Percentiles rank a stretch among this genome's conserved stretches.
phyloP scores from a whole-genome alignment of 2,329 filamentous ascomycete genomes.

The Emergomyces pasteurianus region DNA sequence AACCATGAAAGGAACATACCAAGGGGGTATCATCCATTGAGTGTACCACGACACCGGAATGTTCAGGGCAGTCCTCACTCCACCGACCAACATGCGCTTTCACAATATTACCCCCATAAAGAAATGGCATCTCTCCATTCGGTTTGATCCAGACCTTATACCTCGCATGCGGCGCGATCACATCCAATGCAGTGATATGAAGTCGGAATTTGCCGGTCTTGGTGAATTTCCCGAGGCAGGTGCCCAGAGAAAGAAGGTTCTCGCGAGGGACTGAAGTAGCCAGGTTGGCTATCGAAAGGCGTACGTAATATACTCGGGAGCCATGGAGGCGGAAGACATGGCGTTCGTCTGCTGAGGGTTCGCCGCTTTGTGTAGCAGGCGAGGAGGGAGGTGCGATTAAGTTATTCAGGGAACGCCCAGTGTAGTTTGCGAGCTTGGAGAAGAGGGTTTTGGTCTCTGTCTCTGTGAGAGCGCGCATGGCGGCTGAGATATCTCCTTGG shows the following conservation, averaged over 20 bases:
- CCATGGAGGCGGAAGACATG: conserved; percentile 78
- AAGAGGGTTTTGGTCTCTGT: conserved; percentile 58
- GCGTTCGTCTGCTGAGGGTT: conserved; percentile 57
- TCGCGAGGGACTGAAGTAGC: conserved; percentile 75
- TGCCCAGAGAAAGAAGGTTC: conserved; percentile 75
- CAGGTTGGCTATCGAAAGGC: conserved; percentile 78
- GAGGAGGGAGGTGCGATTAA: conserved; percentile 64
- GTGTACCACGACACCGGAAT: conserved; percentile 81
- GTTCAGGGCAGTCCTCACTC: conserved; percentile 86
- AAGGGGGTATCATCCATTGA: conserved; percentile 82
- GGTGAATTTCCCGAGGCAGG: conserved; percentile 80
- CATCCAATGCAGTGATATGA: conserved; percentile 75
- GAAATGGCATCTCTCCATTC: conserved; percentile 94
- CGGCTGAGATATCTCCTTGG: conserved; percentile 14
- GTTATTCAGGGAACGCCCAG: conserved; percentile 71
- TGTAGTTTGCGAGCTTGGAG: conserved; percentile 88
- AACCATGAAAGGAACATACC: conserved; percentile 26
- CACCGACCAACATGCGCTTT: conserved; percentile 72
- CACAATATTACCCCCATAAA: conserved; percentile 86
- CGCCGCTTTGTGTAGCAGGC: conserved; percentile 33
- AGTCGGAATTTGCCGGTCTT: conserved; percentile 93
- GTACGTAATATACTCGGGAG: conserved; percentile 82
- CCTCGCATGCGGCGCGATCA: conserved; percentile 79
- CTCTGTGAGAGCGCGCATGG: conserved; percentile 71
- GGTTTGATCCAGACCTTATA: conserved; percentile 97